Evolutionary conservation across 2,329 filamentous ascomycete genomes (phyloP).

Genomic region (Fusarium lyarnte): DNA sequence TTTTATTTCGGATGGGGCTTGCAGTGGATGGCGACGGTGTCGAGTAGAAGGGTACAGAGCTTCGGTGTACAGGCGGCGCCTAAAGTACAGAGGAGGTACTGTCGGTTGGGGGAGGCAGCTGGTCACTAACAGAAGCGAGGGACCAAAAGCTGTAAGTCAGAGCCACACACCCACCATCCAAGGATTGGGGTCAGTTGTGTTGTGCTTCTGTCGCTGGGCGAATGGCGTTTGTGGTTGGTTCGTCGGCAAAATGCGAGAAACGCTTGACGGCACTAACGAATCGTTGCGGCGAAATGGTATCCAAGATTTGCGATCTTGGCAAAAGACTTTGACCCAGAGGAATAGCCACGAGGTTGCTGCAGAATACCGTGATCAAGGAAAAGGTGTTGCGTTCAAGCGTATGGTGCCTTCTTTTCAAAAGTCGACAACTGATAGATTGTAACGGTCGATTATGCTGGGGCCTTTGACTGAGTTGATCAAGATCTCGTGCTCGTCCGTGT

Average conservation of each 20-base stretch:
- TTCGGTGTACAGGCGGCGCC: slow-evolving; percentile 37
- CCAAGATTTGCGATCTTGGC: slow-evolving; percentile 24
- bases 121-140: slow-evolving; percentile 39
- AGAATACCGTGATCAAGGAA: slow-evolving; percentile 26
- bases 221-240: slow-evolving; percentile 35
- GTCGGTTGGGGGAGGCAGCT: slow-evolving; percentile 26
- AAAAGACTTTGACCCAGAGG: slow-evolving; percentile 5
- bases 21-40: slow-evolving; percentile 23
- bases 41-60: slow-evolving; percentile 32
- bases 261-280: slow-evolving; percentile 35
- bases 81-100: slow-evolving; percentile 26
- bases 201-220: slow-evolving; percentile 18
- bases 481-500: slow-evolving; percentile 34
- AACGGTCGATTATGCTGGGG: slow-evolving; percentile 7
- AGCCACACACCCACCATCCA: slow-evolving; percentile 43
- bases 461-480: slow-evolving; percentile 20
- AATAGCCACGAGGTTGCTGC: slow-evolving; percentile 16
- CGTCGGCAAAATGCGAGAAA: slow-evolving; percentile 22
- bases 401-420: neutral
- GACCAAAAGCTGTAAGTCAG: slow-evolving; percentile 33
- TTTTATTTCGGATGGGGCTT: slow-evolving; percentile 24
- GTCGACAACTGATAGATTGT: slow-evolving; percentile 14
- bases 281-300: slow-evolving; percentile 17
- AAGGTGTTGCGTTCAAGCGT: slow-evolving; percentile 15
- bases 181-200: slow-evolving; percentile 21